Base-by-base conservation (phyloP, 352 stramenopile species). In the Globisporangium emineosum region DNA sequence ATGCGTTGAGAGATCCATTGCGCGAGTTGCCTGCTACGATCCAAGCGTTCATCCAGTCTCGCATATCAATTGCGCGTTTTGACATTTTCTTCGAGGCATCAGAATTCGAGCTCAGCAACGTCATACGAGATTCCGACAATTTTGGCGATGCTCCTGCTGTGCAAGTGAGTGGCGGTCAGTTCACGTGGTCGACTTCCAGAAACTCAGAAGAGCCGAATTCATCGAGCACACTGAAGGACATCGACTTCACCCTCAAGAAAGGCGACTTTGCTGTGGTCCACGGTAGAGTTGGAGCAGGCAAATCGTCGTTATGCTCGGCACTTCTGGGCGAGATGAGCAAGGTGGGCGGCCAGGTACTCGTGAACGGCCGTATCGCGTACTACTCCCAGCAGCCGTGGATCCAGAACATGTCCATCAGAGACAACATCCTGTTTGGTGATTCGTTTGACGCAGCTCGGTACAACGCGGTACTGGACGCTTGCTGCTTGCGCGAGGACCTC, bases 371-470 rank as follows among this genome's bases (percentile, higher is more conserved):
- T 3, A 68, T 84, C 2, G 77, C 76, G 57, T 96, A 93, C 71
- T 93, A 84, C 53, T 77, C 88, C 27, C 91, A 98, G 70, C 76
- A 90, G 37, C 73, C 91, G 35, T 98, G 96, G 77, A 98, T 99
- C 62, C 84, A 98, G 69, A 99, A 99, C 79, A 93, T 89, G 62
- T 96, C 90, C 10, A 72, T 99, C 17, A 74, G 77, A 13, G 85
- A 97, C 30, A 99, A 99, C 72, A 94, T 98, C 65, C 70, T 98
- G 2, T 99, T 98, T 65, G 91, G 91, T 23, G 61, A 77, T 32
- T 54, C 69, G 13, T 90, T 76, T 25, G 68, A 90, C 55, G 62
- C 70, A 54, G 62, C 70, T 5, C 73, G 70, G 42, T 93, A 91
- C 62, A 29, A 69, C 9, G 58, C 57, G 6, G 85, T 90, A n/a